Evolutionary conservation across 2,329 filamentous ascomycete genomes (phyloP).

Genomic region (Didymella glomerata): DNA sequence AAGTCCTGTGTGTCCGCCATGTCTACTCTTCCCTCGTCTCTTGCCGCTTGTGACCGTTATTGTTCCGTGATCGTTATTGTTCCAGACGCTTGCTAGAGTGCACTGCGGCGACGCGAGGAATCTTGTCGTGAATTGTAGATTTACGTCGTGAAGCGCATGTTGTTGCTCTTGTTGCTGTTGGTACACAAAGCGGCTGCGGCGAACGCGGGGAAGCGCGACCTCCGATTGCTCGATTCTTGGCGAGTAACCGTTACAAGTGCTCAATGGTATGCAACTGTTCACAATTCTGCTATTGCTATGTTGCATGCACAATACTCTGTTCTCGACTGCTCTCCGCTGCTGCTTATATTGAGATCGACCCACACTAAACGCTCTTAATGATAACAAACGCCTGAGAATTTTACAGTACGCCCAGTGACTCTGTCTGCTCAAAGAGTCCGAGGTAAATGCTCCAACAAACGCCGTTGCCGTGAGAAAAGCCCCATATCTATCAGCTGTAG

Average conservation of each 20-base stretch:
- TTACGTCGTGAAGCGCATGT: background rate
- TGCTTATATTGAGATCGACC: background rate
- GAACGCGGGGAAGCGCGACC: slow-evolving; percentile 36
- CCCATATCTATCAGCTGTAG: slow-evolving; percentile 30
- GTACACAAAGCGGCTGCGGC: slow-evolving; percentile 1
- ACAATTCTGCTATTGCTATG: slow-evolving; percentile 14
- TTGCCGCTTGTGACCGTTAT: background rate
- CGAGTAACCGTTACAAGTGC: background rate
- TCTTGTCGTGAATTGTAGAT: background rate
- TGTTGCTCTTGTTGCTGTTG: background rate
- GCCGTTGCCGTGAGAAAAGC: slow-evolving; percentile 30
- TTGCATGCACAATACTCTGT: slow-evolving; percentile 1
- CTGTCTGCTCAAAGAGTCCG: slow-evolving; percentile 6
- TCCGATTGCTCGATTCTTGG: slow-evolving; percentile 24
- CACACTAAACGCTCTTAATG: slow-evolving; percentile 15
- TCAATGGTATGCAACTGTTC: background rate
- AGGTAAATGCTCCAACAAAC: slow-evolving; percentile 27
- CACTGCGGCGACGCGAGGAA: background rate
- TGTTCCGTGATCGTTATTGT: background rate
- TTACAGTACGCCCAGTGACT: slow-evolving; percentile 12
- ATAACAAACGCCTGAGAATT: slow-evolving; percentile 17
- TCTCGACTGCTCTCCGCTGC: background rate
- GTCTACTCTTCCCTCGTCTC: background rate
- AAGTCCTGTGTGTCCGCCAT: slow-evolving; percentile 31
- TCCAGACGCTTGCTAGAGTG: background rate